Conservation (phyloP, 2,329 filamentous ascomycete species). For the Sphaerulina populicola region DNA sequence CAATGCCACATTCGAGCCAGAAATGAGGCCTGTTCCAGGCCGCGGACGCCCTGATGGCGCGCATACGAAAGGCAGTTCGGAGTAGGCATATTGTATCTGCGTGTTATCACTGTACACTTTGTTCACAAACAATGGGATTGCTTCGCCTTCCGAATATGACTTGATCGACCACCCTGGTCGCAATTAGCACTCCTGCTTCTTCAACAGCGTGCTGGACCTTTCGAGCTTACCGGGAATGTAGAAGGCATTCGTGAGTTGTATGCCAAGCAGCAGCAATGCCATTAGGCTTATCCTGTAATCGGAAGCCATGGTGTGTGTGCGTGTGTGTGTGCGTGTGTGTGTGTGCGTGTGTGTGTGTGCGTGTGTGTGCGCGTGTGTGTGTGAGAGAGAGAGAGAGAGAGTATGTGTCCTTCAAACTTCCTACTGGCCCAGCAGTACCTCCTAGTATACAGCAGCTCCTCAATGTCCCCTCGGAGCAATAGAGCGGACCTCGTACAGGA, state of each 20-base stretch:
- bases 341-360: neutral
- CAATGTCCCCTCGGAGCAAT: neutral
- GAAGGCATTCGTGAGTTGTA: conserved; percentile 57
- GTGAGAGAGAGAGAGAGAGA: too few relatives aligned
- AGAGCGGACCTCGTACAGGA: neutral
- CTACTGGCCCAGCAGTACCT: neutral
- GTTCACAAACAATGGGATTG: conserved; percentile 79
- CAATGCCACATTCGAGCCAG: conserved; percentile 67
- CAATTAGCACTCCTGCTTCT: conserved; percentile 7
- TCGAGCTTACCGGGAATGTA: conserved; percentile 69
- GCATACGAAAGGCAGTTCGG: conserved; percentile 79
- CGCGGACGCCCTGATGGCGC: conserved; percentile 62
- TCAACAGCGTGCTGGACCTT: neutral
- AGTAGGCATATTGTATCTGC: conserved; percentile 85
- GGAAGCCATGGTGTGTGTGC: conserved; percentile 29
- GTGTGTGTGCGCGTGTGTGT: neutral
- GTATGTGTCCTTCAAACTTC: neutral
- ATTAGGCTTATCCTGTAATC: conserved; percentile 33
- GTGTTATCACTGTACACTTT: conserved; percentile 87
- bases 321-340: neutral
- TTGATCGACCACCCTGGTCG: conserved; percentile 68
- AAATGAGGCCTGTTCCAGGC: conserved; percentile 59
- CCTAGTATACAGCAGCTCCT: neutral
- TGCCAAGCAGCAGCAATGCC: conserved; percentile 40
- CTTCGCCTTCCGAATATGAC: conserved; percentile 66